A percentile compares a stretch with the other conserved stretches of the same genome.
Evolutionary conservation across 2,329 filamentous ascomycete genomes (phyloP).

Genomic region (Alternaria solani): DNA sequence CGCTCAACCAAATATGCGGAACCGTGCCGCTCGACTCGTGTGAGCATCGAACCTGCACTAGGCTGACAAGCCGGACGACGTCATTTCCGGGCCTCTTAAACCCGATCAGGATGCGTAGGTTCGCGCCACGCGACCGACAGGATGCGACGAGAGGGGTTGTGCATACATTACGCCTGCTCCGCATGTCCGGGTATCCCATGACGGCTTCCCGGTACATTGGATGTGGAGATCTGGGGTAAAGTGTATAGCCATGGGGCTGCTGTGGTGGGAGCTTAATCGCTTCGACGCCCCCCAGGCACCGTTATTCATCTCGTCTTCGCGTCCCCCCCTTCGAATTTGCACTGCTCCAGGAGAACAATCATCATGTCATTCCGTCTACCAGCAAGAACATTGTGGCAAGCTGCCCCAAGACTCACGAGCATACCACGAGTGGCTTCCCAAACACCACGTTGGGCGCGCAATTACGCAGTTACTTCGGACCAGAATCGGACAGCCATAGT

Average conservation of each 20-base stretch:
- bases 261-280: background rate
- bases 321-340: background rate
- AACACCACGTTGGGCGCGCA: conserved; percentile 31
- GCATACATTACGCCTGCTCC: conserved; percentile 36
- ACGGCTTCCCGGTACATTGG: conserved; percentile 8
- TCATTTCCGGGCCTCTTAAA: conserved; percentile 21
- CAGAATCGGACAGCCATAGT: conserved; percentile 48
- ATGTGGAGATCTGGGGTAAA: conserved; percentile 16
- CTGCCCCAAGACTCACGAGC: conserved; percentile 21
- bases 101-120: conserved; percentile 17
- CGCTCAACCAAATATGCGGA: conserved; percentile 10
- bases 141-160: conserved; percentile 36
- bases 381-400: conserved; percentile 31
- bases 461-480: conserved; percentile 32
- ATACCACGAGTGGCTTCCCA: conserved; percentile 23
- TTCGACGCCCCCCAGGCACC: background rate
- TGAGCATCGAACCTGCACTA: background rate
- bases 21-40: conserved; percentile 3
- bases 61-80: conserved; percentile 4
- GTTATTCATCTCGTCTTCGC: background rate
- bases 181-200: conserved; percentile 28
- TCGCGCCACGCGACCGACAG: conserved; percentile 11
- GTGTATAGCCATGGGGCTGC: conserved; percentile 15
- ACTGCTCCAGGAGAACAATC: background rate
- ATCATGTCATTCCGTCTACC: conserved; percentile 36